A percentile compares a stretch with the other conserved stretches of the same genome.
phyloP scores from a whole-genome alignment of 257 asterid species.

The Solanum chiquidenum region DNA sequence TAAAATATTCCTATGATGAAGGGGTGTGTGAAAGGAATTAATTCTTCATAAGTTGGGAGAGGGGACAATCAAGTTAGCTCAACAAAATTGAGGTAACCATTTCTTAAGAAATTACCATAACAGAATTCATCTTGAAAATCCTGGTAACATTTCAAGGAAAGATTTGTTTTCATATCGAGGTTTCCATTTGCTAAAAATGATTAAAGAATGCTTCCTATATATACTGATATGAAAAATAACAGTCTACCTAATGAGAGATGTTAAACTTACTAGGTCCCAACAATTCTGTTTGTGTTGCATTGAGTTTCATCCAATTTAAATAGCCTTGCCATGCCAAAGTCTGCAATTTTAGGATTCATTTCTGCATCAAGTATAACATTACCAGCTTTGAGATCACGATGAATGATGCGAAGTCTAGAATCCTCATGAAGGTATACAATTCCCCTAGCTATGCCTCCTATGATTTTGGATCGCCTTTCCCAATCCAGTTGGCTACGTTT shows the following conservation, averaged over 20 bases:
- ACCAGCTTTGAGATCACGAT: slow-evolving; percentile 30
- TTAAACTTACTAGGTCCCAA: background rate
- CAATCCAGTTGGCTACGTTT: slow-evolving; percentile 9
- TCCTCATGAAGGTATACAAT: slow-evolving; percentile 30
- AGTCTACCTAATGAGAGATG: background rate
- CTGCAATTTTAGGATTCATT: slow-evolving; percentile 24
- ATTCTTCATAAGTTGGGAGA: background rate
- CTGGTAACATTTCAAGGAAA: background rate
- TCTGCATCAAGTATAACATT: slow-evolving; percentile 18
- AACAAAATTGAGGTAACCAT: background rate
- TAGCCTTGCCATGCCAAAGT: slow-evolving; percentile 21
- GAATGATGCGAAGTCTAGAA: slow-evolving; percentile 23
- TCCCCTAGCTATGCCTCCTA: slow-evolving; percentile 13
- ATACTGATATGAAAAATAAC: background rate
- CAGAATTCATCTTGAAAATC: background rate
- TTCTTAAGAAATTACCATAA: background rate
- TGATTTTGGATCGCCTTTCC: slow-evolving; percentile 11
- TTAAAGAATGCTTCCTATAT: background rate
- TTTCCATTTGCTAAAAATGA: background rate
- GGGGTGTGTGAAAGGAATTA: background rate
- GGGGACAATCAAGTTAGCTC: background rate
- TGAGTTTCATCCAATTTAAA: background rate
- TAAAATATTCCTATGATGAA: background rate
- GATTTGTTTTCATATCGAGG: background rate
- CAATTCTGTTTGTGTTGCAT: background rate